Evolutionary conservation across 305 asterid genomes (phyloP).

Genomic region (Salvia sclarea): DNA sequence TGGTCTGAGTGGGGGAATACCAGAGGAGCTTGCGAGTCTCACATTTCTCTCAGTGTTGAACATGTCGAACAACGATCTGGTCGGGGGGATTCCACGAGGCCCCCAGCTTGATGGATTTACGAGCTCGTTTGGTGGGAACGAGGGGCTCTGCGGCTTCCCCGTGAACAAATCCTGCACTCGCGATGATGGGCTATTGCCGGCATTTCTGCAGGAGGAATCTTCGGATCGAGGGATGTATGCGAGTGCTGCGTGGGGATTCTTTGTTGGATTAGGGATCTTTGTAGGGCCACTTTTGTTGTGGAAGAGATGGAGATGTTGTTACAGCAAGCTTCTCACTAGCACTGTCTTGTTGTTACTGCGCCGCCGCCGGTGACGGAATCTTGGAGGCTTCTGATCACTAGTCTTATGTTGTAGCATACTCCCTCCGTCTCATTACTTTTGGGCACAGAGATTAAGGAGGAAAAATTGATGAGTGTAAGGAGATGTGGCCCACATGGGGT

Average conservation of each 20-base stretch:
- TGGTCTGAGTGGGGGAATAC: constrained; percentile 44
- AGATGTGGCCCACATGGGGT: no score
- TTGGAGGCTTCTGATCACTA: no score
- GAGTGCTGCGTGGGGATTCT: constrained; percentile 38
- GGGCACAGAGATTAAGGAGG: no score
- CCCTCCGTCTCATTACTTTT: no score
- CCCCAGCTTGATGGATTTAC: constrained; percentile 47
- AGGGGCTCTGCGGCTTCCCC: constrained; percentile 53
- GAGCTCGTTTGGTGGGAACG: constrained; percentile 49
- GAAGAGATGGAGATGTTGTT: constrained; percentile 27
- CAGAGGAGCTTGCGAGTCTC: constrained; percentile 41
- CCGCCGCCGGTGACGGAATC: no score
- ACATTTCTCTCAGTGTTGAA: constrained; percentile 51
- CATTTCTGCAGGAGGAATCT: neutral
- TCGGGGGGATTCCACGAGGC: constrained; percentile 53
- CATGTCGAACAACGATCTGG: constrained; percentile 46
- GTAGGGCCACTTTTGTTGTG: constrained; percentile 33
- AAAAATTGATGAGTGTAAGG: no score
- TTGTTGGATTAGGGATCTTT: constrained; percentile 37
- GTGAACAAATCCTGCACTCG: constrained; percentile 40
- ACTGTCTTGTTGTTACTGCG: no score
- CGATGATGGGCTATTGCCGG: neutral
- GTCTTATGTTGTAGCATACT: no score
- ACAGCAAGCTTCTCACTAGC: no score
- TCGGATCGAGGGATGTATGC: constrained; percentile 26